A percentile compares a stretch with the other conserved stretches of the same genome.
Evolutionary conservation across 2,329 filamentous ascomycete species (phyloP).

Genomic region (Didymella pomorum): DNA sequence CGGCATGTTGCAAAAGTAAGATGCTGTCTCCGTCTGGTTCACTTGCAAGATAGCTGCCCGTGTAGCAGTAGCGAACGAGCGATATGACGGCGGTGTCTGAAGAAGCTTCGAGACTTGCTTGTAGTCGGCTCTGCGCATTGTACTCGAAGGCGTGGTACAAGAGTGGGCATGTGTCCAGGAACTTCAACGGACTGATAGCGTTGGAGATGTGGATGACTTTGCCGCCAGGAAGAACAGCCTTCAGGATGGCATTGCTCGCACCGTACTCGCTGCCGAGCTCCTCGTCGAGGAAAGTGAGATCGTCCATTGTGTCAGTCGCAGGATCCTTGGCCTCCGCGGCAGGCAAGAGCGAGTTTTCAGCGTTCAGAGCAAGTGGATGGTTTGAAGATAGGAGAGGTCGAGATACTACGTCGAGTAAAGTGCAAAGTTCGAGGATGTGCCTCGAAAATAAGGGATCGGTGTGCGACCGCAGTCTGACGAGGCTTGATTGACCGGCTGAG

Average conservation of each 20-base stretch:
- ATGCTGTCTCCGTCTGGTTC: conserved; percentile 30
- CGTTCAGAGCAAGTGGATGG: not conserved
- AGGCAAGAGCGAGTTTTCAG: conserved; percentile 9
- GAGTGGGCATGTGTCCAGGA: conserved; percentile 50
- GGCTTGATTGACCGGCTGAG: conserved; percentile 18
- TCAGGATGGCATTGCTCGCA: conserved; percentile 39
- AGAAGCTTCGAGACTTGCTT: conserved; percentile 51
- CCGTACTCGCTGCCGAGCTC: conserved; percentile 15
- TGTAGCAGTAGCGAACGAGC: conserved; percentile 55
- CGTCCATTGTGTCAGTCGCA: conserved; percentile 29
- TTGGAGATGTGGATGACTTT: conserved; percentile 44
- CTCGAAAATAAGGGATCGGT: conserved; percentile 4
- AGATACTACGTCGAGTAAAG: not conserved
- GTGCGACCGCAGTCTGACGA: conserved; percentile 22
- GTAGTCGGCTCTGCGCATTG: conserved; percentile 35
- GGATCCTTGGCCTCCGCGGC: conserved; percentile 5
- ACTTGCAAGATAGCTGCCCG: conserved; percentile 47
- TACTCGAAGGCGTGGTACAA: conserved; percentile 53
- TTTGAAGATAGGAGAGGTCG: not conserved
- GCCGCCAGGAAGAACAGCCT: conserved; percentile 44
- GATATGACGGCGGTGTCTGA: conserved; percentile 44
- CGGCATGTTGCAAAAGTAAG: conserved; percentile 52
- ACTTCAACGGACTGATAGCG: conserved; percentile 40
- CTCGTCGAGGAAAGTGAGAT: conserved; percentile 34
- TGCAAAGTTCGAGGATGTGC: not conserved